Evolutionary conservation across 2,329 filamentous ascomycete genomes (phyloP).

Genomic region (Phialophora macrospora): DNA sequence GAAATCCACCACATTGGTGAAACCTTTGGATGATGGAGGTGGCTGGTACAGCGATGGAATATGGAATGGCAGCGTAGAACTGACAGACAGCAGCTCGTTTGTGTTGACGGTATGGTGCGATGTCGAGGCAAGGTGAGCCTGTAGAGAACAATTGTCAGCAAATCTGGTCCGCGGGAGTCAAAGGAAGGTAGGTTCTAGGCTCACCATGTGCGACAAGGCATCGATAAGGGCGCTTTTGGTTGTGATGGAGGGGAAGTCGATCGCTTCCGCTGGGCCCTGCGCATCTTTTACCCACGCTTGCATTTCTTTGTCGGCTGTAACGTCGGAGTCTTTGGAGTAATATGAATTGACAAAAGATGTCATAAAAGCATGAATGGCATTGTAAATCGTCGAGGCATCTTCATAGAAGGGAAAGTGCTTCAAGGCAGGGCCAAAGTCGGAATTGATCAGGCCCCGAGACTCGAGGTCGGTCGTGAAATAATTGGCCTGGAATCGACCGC

Average conservation of each 20-base stretch:
- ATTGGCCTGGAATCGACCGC: slow-evolving; percentile 22
- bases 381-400: slow-evolving; percentile 23
- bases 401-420: slow-evolving; percentile 25
- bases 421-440: slow-evolving; percentile 21
- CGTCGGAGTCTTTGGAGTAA: slow-evolving; percentile 19
- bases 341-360: slow-evolving; percentile 24
- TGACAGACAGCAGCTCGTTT: slow-evolving; percentile 20
- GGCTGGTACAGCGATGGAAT: slow-evolving; percentile 18
- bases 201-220: slow-evolving; percentile 24
- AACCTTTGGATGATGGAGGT: slow-evolving; percentile 18
- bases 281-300: slow-evolving; percentile 23
- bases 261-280: slow-evolving; percentile 19
- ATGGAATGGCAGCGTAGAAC: slow-evolving; percentile 22
- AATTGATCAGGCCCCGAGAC: slow-evolving; percentile 23
- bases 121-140: slow-evolving; percentile 25
- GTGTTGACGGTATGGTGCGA: slow-evolving; percentile 26
- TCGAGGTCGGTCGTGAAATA: slow-evolving; percentile 23
- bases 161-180: neutral
- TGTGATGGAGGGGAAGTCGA: slow-evolving; percentile 23
- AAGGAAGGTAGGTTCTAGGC: neutral
- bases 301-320: slow-evolving; percentile 22
- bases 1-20: slow-evolving; percentile 16
- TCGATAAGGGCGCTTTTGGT: slow-evolving; percentile 17
- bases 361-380: slow-evolving; percentile 23
- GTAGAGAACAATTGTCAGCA: neutral